Percentiles rank a stretch among this genome's conserved stretches.
These are phyloP conservation scores for Nakaseomyces kungkrabaensis DNA, from an alignment of 1,139 yeast genomes.

Conservation along the genomic window DNA sequence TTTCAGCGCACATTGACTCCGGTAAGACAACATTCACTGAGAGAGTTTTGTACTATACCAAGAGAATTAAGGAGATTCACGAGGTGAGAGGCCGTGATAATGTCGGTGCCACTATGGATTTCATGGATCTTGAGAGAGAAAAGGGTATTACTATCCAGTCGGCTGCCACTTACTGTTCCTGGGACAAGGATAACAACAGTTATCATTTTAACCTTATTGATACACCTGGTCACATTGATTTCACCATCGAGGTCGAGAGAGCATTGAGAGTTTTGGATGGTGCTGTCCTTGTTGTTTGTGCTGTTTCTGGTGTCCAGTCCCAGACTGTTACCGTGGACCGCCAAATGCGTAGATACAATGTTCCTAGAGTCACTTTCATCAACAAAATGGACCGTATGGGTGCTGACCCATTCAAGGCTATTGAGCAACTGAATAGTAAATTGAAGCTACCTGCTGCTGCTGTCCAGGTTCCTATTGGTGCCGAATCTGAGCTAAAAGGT, in stretches of 20 bases:
- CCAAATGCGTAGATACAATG: constrained; percentile 97
- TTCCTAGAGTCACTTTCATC: constrained; percentile 90
- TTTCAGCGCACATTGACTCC: constrained; percentile 94
- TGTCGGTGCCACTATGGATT: constrained; percentile 98
- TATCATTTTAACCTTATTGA: constrained; percentile 92
- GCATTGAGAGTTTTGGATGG: constrained; percentile 95
- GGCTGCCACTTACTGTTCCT: constrained; percentile 96
- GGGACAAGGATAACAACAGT: constrained; percentile 63
- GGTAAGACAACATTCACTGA: constrained; percentile 97
- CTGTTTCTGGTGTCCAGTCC: constrained; percentile 95
- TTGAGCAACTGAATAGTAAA: constrained; percentile 80
- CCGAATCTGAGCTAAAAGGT: constrained; percentile 76
- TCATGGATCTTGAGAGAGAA: constrained; percentile 95
- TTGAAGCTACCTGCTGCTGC: constrained; percentile 95
- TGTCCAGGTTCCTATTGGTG: constrained; percentile 93
- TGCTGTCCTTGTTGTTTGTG: constrained; percentile 96
- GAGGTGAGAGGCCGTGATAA: constrained; percentile 97
- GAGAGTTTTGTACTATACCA: constrained; percentile 91
- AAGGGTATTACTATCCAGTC: constrained; percentile 97
- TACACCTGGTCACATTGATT: constrained; percentile 97
- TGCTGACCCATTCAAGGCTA: constrained; percentile 90
- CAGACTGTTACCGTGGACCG: constrained; percentile 98
- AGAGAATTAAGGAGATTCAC: constrained; percentile 93
- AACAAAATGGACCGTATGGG: constrained; percentile 99
- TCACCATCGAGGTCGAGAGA: constrained; percentile 96